Conservation (phyloP, 129 eudicot genomes). For the Tagetes patula region DNA sequence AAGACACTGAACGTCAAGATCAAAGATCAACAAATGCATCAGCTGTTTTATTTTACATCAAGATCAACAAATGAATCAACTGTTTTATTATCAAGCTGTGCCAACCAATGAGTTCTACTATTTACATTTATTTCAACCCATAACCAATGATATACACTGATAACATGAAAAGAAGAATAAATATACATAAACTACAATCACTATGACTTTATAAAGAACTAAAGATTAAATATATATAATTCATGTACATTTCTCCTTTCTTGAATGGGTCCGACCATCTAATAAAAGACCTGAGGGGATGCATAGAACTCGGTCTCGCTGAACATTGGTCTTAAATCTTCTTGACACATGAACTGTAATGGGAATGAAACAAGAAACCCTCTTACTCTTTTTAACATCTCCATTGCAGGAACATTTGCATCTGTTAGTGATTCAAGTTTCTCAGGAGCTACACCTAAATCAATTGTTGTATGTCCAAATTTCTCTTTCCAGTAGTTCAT, state of each 20-base stretch:
- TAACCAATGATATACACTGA: constrained; percentile 27
- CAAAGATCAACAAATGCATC: constrained; percentile 8
- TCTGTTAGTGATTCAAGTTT: constrained; percentile 37
- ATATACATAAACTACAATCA: constrained; percentile 12
- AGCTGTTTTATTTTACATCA: constrained; percentile 4
- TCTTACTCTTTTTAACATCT: constrained; percentile 50
- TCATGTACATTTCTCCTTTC: constrained; percentile 26
- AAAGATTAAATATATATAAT: not conserved
- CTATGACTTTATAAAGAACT: constrained; percentile 5
- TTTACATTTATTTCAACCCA: constrained; percentile 31
- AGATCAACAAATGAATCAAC: constrained; percentile 3
- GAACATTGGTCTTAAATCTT: constrained; percentile 88
- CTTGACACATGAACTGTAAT: constrained; percentile 77
- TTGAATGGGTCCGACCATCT: constrained; percentile 21
- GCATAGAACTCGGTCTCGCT: constrained; percentile 86
- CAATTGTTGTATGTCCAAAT: constrained; percentile 76
- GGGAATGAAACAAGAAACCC: constrained; percentile 90
- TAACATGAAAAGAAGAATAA: not conserved
- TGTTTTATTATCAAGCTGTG: constrained; percentile 2
- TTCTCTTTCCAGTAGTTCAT: constrained; percentile 70
- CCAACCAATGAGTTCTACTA: constrained; percentile 31
- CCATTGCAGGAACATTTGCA: constrained; percentile 47
- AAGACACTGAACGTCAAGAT: not conserved
- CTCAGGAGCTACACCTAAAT: constrained; percentile 81
- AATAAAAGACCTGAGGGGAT: constrained; percentile 79